These are phyloP conservation scores for Aspergillus hiratsukae DNA, from an alignment of 2,329 filamentous ascomycete species.

Conservation along the genomic window DNA sequence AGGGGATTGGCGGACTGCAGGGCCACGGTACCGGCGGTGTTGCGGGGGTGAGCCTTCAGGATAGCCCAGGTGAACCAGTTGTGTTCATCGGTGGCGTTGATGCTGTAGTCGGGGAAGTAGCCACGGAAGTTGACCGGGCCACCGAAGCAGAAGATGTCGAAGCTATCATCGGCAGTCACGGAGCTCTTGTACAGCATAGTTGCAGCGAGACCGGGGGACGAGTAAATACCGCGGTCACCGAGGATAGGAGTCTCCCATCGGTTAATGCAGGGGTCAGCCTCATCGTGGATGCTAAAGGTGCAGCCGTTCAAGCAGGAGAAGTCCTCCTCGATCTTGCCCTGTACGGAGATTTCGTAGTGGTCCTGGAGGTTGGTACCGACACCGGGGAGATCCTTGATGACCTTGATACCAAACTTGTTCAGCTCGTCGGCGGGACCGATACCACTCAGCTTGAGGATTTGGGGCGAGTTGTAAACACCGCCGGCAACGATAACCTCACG, in stretches of 20 bases:
- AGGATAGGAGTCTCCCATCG: slow-evolving; percentile 40
- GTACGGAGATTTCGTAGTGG: slow-evolving; percentile 37
- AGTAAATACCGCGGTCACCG: slow-evolving; percentile 39
- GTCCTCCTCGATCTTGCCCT: slow-evolving; percentile 39
- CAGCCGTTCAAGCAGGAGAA: slow-evolving; percentile 31
- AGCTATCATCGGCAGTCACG: slow-evolving; percentile 40
- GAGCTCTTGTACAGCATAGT: slow-evolving; percentile 39
- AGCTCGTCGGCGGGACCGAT: slow-evolving; percentile 56
- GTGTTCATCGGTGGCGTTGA: slow-evolving; percentile 36
- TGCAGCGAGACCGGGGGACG: slow-evolving; percentile 52
- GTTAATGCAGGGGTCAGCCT: slow-evolving; percentile 41
- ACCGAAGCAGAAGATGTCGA: slow-evolving; percentile 53
- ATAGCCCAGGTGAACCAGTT: slow-evolving; percentile 45
- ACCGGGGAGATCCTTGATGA: slow-evolving; percentile 54
- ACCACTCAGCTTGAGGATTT: slow-evolving; percentile 62
- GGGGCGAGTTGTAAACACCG: slow-evolving; percentile 60
- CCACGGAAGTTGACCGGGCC: slow-evolving; percentile 54
- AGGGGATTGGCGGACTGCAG: slow-evolving; percentile 60
- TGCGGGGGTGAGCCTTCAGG: slow-evolving; percentile 61
- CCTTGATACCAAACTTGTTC: slow-evolving; percentile 48
- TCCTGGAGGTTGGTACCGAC: slow-evolving; percentile 64
- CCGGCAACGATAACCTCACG: slow-evolving; percentile 45
- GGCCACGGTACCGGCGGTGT: slow-evolving; percentile 57
- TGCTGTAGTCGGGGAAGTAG: slow-evolving; percentile 45
- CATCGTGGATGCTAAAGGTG: slow-evolving; percentile 19